phyloP scores from a whole-genome alignment of 2,329 filamentous ascomycete genomes.

The Cladosporium sp. region DNA sequence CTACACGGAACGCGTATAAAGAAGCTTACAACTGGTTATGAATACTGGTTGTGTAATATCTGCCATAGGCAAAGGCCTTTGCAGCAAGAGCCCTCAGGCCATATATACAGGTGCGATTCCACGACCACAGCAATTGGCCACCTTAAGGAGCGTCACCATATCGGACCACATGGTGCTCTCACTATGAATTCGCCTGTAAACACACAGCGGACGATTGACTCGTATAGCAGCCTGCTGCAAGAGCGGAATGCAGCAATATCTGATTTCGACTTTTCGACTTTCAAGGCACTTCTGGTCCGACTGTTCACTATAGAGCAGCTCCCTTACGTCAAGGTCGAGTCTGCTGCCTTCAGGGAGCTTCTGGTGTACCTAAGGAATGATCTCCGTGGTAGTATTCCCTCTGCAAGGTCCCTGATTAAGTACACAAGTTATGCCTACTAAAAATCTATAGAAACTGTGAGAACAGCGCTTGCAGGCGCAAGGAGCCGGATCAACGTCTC shows the following conservation, averaged over 20 bases:
- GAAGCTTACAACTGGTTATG: neutral
- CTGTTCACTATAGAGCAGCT: neutral
- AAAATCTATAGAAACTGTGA: neutral
- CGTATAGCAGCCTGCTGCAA: neutral
- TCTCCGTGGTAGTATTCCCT: neutral
- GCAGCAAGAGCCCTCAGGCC: neutral
- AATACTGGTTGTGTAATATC: neutral
- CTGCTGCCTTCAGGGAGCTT: neutral
- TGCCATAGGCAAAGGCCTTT: neutral
- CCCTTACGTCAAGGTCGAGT: neutral
- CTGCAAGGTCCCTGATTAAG: neutral
- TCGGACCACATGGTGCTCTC: neutral
- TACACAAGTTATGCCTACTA: neutral
- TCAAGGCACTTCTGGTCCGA: neutral
- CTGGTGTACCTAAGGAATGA: neutral
- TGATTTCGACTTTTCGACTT: neutral
- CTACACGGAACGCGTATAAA: neutral
- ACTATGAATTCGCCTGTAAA: neutral
- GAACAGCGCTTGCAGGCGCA: neutral
- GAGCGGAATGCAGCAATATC: neutral
- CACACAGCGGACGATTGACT: neutral
- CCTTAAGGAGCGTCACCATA: neutral
- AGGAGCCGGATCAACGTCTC: neutral
- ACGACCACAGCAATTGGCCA: neutral
- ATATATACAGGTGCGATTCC: neutral